Evolutionary conservation across 345 rosid species (phyloP), one percentile per base, ranked within the genome.

Genomic region (Populus tremula): DNA sequence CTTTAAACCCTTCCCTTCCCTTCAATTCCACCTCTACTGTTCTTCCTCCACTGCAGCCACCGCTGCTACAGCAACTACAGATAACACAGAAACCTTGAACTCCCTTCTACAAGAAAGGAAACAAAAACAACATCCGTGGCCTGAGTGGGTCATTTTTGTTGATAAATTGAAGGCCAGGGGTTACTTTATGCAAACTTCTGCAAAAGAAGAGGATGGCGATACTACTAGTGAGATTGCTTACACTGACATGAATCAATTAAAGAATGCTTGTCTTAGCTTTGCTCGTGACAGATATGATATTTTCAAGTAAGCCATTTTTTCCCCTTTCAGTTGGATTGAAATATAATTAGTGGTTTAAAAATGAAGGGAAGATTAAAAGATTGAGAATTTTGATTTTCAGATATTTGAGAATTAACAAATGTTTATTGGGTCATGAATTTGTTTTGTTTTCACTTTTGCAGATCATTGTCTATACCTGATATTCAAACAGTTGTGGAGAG

Each of bases 261-360:
- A 91, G 79, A 92, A 89, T 38, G 91, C 97, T 65, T 95, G 94
- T 79, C 91, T 91, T 68, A 87, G 92, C 84, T 95, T 95, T 66
- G 98, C 97, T 68, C 98, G 98, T 16, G 98, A 94, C 75, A 81
- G 97, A 47, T 93, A 86, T 86, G 97, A 95, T 77, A 59, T 92
- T 56, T 89, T 95, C 81, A 89, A 84, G 98, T 95, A 79, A 62
- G 70, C 2, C 14, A 62, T 21, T 4, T 11, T 8, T 68, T 68
- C 47, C 23, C 5, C 29, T 70, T 70, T n/a, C 10, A 20, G 0
- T 27, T 43, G n/a, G 12, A 4, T 18, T 64, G 64, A 16, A 21
- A 38, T 67, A 36, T 35, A 6, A 0, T 33, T 36, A 35, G 12
- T 31, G 38, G 38, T 31, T 6, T 29, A 31, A 10, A 23, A 67